A percentile compares a stretch with the other conserved stretches of the same genome.
These are phyloP conservation scores for Zygoascus ofunaensis DNA, from an alignment of 805 yeast species.

Conservation along the genomic window DNA sequence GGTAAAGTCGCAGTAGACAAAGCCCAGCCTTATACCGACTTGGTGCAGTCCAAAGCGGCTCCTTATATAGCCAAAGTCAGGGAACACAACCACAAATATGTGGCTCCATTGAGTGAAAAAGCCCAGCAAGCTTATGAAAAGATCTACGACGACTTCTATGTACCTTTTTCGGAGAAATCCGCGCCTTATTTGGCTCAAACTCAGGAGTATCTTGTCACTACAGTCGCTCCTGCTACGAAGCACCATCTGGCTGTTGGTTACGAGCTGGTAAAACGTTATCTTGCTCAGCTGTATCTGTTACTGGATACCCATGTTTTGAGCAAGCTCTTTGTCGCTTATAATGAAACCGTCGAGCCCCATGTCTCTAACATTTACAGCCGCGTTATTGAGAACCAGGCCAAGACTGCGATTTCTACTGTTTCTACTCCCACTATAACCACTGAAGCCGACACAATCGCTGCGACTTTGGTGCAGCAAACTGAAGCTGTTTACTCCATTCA, in stretches of 20 bases:
- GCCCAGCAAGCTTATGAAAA: slow-evolving; percentile 2
- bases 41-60: background rate
- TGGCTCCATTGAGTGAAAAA: slow-evolving; percentile 9
- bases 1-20: slow-evolving; percentile 1
- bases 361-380: slow-evolving; percentile 19
- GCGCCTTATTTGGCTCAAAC: slow-evolving; percentile 10
- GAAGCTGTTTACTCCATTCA: background rate
- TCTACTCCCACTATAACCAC: background rate
- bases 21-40: slow-evolving; percentile 14
- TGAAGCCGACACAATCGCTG: background rate
- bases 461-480: background rate
- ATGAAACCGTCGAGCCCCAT: slow-evolving; percentile 21
- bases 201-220: background rate
- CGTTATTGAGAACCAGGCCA: slow-evolving; percentile 8
- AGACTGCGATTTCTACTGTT: background rate
- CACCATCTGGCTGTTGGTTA: background rate
- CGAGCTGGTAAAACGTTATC: background rate
- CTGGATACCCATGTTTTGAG: slow-evolving; percentile 12
- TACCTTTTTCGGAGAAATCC: slow-evolving; percentile 9
- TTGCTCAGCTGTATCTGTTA: slow-evolving; percentile 5
- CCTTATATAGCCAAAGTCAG: background rate
- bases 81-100: background rate
- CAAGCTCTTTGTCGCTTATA: slow-evolving; percentile 13
- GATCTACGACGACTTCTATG: background rate
- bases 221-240: slow-evolving; percentile 12